These are phyloP conservation scores for Pythium rhizo-oryzae DNA, from an alignment of 352 stramenopile species.

Conservation along the genomic window DNA sequence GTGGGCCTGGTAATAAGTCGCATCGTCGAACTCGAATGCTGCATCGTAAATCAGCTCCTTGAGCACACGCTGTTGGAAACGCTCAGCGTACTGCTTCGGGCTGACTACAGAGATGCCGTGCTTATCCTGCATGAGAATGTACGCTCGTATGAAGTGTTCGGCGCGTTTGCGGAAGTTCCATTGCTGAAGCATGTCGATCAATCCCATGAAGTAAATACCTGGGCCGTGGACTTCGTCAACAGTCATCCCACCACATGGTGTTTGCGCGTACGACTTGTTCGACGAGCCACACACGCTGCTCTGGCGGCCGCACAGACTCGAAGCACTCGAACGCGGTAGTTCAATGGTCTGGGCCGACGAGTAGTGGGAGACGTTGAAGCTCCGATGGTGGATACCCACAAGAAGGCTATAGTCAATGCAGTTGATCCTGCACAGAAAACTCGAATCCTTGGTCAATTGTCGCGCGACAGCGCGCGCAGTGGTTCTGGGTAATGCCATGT, in stretches of 20 bases:
- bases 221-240: conserved; percentile 88
- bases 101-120: conserved; percentile 77
- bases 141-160: conserved; percentile 84
- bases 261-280: conserved; percentile 56
- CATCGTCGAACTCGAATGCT: conserved; percentile 36
- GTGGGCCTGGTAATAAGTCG: conserved; percentile 32
- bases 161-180: conserved; percentile 93
- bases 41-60: conserved; percentile 75
- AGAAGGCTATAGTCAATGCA: conserved; percentile 97
- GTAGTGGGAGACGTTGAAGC: conserved; percentile 77
- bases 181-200: conserved; percentile 96
- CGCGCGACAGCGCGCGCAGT: conserved; percentile 59
- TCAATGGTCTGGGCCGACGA: conserved; percentile 58
- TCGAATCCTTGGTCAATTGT: conserved; percentile 86
- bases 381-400: conserved; percentile 93
- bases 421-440: conserved; percentile 92
- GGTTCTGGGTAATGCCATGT: conserved; percentile 64
- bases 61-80: conserved; percentile 77
- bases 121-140: conserved; percentile 68
- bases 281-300: conserved; percentile 26
- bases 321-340: conserved; percentile 31
- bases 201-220: conserved; percentile 94
- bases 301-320: conserved; percentile 13
- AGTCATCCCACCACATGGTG: conserved; percentile 63
- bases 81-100: conserved; percentile 70